Conservation (phyloP, 2,329 filamentous ascomycete genomes). For the Monosporascus sp. region DNA sequence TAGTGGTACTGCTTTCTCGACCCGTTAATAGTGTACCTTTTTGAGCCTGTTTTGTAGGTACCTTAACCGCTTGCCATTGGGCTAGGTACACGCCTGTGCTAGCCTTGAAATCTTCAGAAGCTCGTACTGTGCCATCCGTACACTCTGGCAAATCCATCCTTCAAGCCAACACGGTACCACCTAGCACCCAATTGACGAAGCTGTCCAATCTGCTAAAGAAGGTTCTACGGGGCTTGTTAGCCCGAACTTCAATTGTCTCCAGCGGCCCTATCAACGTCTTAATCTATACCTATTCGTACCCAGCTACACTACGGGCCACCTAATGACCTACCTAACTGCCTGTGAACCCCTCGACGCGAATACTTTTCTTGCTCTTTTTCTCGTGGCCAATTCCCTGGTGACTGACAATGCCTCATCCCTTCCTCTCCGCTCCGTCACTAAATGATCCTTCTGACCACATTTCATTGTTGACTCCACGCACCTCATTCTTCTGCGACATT, state of each 20-base stretch:
- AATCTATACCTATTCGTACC: not conserved
- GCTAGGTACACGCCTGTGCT: not conserved
- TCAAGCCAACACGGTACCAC: not conserved
- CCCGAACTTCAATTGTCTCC: not conserved
- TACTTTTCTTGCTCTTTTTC: not conserved
- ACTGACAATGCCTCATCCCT: not conserved
- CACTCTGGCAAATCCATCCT: not conserved
- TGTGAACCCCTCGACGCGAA: not conserved
- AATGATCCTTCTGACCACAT: not conserved
- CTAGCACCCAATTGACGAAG: too few relatives aligned
- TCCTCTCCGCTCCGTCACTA: not conserved
- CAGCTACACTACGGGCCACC: not conserved
- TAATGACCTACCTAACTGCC: not conserved
- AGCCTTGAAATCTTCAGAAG: not conserved
- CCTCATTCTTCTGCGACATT: not conserved
- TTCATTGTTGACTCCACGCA: not conserved
- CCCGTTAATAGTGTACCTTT: not conserved
- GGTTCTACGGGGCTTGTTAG: slow-evolving; percentile 1
- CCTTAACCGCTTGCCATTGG: not conserved
- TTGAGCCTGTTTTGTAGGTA: not conserved
- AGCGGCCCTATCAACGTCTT: not conserved
- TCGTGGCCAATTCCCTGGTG: not conserved
- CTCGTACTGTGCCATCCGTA: not conserved
- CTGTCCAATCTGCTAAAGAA: not conserved
- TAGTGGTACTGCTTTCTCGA: not conserved